Evolutionary conservation across 768 basidiomycete species (phyloP), one percentile per base, ranked within the genome.

Genomic region (Podaxis rugospora): DNA sequence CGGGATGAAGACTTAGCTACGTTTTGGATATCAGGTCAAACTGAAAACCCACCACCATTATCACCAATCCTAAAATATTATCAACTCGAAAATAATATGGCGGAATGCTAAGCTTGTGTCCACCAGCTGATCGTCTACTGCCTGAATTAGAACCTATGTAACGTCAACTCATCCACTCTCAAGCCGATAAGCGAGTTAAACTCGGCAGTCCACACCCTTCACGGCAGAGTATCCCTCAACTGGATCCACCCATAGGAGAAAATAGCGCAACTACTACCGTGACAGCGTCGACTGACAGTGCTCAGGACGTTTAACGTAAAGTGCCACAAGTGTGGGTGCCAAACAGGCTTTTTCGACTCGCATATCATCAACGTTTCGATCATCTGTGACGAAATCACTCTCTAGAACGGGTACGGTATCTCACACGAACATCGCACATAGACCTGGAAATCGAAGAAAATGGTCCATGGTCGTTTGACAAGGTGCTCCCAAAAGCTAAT

Each of bases 361-460:
- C 13, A 53, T 36, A 37, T 7, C 18, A 37, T 18, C 11, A 35
- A 11, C 7, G 10, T 23, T 37, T 23, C 21, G 36, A 44, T 44
- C 42, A 44, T 44, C 9, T 54, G n/a, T 37, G 52, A 36, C 52
- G 36, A 54, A 18, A 54, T 21, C 28, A 11, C 5, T 18, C 28
- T 14, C 28, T 35, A 13, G 35, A 39, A 36, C 7, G 5, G 35
- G 6, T 21, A 37, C 35, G 32, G 35, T n/a, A 54, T 40, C 32
- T 54, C 52, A 54, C 52, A 54, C 52, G 18, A 55, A 28, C 55
- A 46, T 32, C 55, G 11, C 27, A 57, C 42, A 46, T 47, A 47
- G 18, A 13, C 21, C 11, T 14, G 23, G 7, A 23, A 27, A 57
- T 47, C 27, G 14, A n/a, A 21, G 18, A 11, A 36, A 44, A n/a